Base-by-base conservation (phyloP, 331 rosid genomes). In the Malus hybrid region DNA sequence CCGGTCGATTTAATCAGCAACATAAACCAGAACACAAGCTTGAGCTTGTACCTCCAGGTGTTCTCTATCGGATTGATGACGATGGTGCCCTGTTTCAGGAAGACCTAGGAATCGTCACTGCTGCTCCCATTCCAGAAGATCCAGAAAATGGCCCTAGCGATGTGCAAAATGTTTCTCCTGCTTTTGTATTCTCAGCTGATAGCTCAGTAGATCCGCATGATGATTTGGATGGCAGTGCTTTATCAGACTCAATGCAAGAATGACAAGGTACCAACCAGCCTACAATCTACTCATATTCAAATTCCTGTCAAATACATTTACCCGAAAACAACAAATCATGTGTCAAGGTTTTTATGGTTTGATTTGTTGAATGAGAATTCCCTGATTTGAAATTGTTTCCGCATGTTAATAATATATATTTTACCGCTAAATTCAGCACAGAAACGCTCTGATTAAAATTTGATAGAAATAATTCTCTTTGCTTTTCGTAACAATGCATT, bases 1-100 rank as follows among this genome's bases (percentile, higher is more conserved):
- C 33, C 12, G 75, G 75, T 10, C 52, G 75, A 56, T 71, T 71
- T 31, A 71, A 55, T 32, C 75, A 71, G 54, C 75, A 54, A 33
- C 75, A 71, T 71, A 55, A 56, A 71, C 75, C 75, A 32, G 75
- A 71, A 12, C 75, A 71, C 22, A 22, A 55, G 66, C 66, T 71
- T 55, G 75, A 33, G 65, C 62, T 32, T 32, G 22, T 71, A 56
- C 31, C 39, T 11, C 75, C 33, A 20, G n/a, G 0, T 4, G 13
- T 32, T 31, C 2, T 19, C 15, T 56, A 56, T 39, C 16, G 14
- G 52, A n/a, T 65, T n/a, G 75, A 56, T 56, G 66, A 71, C 57
- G 66, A 71, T 32, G 75, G 20, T 16, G 2, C 65, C 1, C 24
- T n/a, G 65, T 60, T 55, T 13, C n/a, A 8, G 66, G 75, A 71